Evolutionary conservation across 345 rosid species (phyloP), one percentile per base, ranked within the genome.

Genomic region (Erodium maritimum): DNA sequence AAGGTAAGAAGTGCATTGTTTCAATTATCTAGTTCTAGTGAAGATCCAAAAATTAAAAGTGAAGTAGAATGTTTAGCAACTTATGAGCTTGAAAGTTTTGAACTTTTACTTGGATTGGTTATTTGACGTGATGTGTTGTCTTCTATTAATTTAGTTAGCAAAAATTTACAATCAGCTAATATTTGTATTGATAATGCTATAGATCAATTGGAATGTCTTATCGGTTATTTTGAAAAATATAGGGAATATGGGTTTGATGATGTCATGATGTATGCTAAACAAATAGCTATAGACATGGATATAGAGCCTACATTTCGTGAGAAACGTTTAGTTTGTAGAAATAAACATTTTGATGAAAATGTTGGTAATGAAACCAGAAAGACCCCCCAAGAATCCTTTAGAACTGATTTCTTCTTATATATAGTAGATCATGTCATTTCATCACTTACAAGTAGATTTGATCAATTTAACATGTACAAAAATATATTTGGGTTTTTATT

Each of bases 261-360:
- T 51, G 33, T 11, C 54, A 51, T 51, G 20, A 51, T 51, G 1
- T 1, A 9, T 52, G 55, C 55, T 1, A 52, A 21, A 17, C 5
- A 52, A 52, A 52, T 52, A 2, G 54, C 12, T 17, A 12, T 17
- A 17, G 19, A 51, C 4, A 51, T 51, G n/a, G 54, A 51, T 51
- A 6, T 52, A 7, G 55, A 52, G 1, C 6, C 12, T 5, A 17
- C 9, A 52, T 52, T 52, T 52, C 17, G 12, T 52, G n/a, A 52
- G 17, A 8, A 13, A 2, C 20, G 23, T 18, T 1, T 18, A 8
- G 17, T 18, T 52, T 13, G 23, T 4, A 21, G 55, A 17, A 17
- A 52, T 1, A 52, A 52, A n/a, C 55, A n/a, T 52, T 52, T 52
- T 52, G 8, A 52, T 52, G 55, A 52, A 16, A 52, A 52, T 17